Conservation (phyloP, 164 flowering plant genomes). For the Amborella trichopoda region DNA sequence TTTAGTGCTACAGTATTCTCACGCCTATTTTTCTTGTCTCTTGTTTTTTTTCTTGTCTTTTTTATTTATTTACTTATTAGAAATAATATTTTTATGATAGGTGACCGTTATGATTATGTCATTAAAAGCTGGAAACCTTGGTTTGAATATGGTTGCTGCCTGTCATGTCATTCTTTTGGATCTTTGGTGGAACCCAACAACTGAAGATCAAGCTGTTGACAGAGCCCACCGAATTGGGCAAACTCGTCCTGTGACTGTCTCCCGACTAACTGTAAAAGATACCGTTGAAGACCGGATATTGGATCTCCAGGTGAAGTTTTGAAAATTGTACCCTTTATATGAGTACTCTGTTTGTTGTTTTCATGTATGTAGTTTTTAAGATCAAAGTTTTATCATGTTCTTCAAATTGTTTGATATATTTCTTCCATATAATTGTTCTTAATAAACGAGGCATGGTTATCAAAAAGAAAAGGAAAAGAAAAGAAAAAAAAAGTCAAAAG, state of each 20-base stretch:
- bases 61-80: not conserved
- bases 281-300: slow-evolving; percentile 90
- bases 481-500: not conserved
- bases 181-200: slow-evolving; percentile 99
- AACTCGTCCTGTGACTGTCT: slow-evolving; percentile 89
- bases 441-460: not conserved
- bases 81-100: slow-evolving; percentile 26
- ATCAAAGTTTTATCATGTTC: no score
- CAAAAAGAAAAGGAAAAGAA: not conserved
- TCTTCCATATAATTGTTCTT: no score
- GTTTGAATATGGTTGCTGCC: slow-evolving; percentile 94
- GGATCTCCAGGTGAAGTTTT: slow-evolving; percentile 60
- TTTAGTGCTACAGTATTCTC: no score
- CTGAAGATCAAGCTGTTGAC: slow-evolving; percentile 96
- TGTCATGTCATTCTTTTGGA: slow-evolving; percentile 86
- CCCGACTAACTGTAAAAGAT: slow-evolving; percentile 69
- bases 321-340: no score
- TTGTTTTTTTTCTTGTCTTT: not conserved
- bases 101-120: slow-evolving; percentile 96
- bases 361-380: no score
- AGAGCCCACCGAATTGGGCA: slow-evolving; percentile 98
- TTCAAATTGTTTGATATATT: no score
- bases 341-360: no score
- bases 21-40: no score
- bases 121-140: slow-evolving; percentile 92